Percentiles rank a stretch among this genome's conserved stretches.
Conservation (phyloP, 78 protist genomes). For the Salpingoeca rosetta region DNA sequence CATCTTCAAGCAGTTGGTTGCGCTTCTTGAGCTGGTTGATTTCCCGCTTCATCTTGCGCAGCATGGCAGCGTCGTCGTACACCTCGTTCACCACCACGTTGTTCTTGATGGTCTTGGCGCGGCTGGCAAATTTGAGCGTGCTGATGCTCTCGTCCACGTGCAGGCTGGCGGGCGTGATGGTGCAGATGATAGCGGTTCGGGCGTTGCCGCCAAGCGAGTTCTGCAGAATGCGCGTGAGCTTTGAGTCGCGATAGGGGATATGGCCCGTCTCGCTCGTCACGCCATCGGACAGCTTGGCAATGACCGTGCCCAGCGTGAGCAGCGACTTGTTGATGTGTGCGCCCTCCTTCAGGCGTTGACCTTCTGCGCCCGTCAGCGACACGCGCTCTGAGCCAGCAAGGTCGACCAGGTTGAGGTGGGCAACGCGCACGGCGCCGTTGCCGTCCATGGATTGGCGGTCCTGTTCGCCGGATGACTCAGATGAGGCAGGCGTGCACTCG, state of each 20-base stretch:
- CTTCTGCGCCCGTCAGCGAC: conserved; percentile 62
- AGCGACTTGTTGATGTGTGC: conserved; percentile 62
- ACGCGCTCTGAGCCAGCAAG: conserved; percentile 80
- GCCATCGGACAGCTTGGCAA: conserved; percentile 35
- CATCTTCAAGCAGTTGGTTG: background rate
- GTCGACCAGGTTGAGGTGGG: conserved; percentile 64
- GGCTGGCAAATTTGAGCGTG: conserved; percentile 68
- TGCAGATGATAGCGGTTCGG: conserved; percentile 47
- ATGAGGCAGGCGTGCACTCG: background rate
- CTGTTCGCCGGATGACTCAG: background rate
- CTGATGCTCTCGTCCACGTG: conserved; percentile 43
- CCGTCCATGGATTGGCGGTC: background rate
- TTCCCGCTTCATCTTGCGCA: conserved; percentile 23
- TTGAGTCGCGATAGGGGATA: conserved; percentile 70
- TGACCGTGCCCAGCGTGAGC: conserved; percentile 67
- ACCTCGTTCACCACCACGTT: conserved; percentile 68
- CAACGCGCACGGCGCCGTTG: background rate
- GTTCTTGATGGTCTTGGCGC: conserved; percentile 78
- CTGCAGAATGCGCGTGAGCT: conserved; percentile 66
- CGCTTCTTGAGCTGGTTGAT: background rate
- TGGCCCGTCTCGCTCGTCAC: conserved; percentile 4
- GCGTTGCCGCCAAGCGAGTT: conserved; percentile 73
- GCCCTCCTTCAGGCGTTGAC: conserved; percentile 72
- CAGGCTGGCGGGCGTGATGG: conserved; percentile 48
- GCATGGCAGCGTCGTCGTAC: conserved; percentile 2